Conservation (phyloP, 2,329 filamentous ascomycete genomes). For the Rhynchosporium graminicola region DNA sequence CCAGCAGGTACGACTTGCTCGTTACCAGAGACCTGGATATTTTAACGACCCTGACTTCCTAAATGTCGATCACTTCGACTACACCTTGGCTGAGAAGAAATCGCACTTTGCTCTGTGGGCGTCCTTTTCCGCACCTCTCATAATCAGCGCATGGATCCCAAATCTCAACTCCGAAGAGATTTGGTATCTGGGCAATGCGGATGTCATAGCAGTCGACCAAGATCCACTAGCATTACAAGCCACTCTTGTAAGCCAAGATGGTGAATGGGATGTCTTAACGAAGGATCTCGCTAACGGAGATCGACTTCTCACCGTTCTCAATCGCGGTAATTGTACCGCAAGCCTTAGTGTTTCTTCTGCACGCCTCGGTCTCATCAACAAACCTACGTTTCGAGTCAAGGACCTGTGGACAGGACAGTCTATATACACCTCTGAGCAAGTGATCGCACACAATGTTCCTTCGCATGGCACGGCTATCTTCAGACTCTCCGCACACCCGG, state of each 20-base stretch:
- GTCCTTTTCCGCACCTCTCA: constrained; percentile 36
- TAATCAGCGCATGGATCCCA: constrained; percentile 40
- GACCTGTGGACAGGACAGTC: constrained; percentile 49
- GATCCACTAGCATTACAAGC: constrained; percentile 39
- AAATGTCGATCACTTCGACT: constrained; percentile 36
- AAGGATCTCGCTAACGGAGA: constrained; percentile 50
- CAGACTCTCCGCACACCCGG: constrained; percentile 43
- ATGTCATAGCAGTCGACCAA: constrained; percentile 36
- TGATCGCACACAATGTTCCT: constrained; percentile 43
- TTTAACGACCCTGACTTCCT: constrained; percentile 40
- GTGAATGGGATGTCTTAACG: constrained; percentile 48
- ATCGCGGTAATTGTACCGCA: constrained; percentile 43
- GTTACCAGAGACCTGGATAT: constrained; percentile 43
- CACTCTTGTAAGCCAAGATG: constrained; percentile 49
- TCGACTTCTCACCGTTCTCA: constrained; percentile 50
- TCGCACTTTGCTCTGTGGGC: constrained; percentile 39
- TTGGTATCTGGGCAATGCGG: constrained; percentile 43
- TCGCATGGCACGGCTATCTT: constrained; percentile 44
- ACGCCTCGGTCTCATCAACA: constrained; percentile 34
- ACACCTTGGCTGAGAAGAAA: constrained; percentile 33
- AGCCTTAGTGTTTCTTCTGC: constrained; percentile 39
- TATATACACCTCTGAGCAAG: constrained; percentile 38
- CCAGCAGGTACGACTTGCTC: constrained; percentile 39
- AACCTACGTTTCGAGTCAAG: constrained; percentile 40
- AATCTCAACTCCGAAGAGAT: constrained; percentile 41